phyloP scores from a whole-genome alignment of 2,329 filamentous ascomycete species.

The Alternaria consortialis region DNA sequence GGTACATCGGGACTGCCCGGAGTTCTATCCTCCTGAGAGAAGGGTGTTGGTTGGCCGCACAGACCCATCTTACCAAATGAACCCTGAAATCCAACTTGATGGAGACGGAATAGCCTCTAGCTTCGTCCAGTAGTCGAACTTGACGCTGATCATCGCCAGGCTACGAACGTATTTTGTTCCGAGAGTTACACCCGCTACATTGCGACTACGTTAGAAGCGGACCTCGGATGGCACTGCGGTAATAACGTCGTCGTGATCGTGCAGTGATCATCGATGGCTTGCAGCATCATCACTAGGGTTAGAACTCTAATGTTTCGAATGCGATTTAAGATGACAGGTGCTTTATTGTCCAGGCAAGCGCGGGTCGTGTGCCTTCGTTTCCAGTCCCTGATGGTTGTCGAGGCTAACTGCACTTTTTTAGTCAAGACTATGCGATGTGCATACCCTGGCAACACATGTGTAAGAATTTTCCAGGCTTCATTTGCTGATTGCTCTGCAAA shows the following conservation, averaged over 20 bases:
- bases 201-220: neutral
- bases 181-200: neutral
- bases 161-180: constrained; percentile 10
- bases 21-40: constrained; percentile 19
- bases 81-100: constrained; percentile 18
- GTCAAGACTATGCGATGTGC: neutral
- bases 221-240: constrained; percentile 11
- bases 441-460: neutral
- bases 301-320: constrained; percentile 14
- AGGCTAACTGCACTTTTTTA: neutral
- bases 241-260: constrained; percentile 8
- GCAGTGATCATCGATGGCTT: constrained; percentile 22
- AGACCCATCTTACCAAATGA: constrained; percentile 2
- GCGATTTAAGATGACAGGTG: constrained; percentile 16
- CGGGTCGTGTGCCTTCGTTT: neutral
- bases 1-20: constrained; percentile 23
- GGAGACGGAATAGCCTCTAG: constrained; percentile 14
- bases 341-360: constrained; percentile 5
- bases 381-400: neutral
- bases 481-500: neutral
- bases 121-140: constrained; percentile 10
- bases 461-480: neutral
- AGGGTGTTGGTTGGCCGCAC: constrained; percentile 14
- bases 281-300: constrained; percentile 20
- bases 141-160: constrained; percentile 20